phyloP scores from a whole-genome alignment of 768 basidiomycete genomes.

The Boletus vermiculosoides region DNA sequence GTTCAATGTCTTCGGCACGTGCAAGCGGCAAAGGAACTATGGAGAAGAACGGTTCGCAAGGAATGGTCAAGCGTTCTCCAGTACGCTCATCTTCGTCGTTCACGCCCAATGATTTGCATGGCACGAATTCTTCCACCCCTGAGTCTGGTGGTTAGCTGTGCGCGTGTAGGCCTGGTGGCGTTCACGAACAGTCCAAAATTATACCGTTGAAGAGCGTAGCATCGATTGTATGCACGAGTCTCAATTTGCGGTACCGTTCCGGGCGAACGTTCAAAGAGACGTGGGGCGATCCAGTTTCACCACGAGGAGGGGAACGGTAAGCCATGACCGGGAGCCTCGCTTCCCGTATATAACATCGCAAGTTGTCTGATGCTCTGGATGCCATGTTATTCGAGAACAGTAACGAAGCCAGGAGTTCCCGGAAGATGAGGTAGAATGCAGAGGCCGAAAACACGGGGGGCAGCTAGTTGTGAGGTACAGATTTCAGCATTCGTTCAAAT shows the following conservation, averaged over 20 bases:
- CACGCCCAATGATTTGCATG: conserved; percentile 34
- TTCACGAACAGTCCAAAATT: conserved; percentile 40
- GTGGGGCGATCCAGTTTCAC: conserved; percentile 23
- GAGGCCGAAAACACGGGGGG: background rate
- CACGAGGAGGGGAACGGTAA: conserved; percentile 35
- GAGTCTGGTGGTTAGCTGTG: conserved; percentile 7
- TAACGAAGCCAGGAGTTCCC: background rate
- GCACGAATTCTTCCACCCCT: conserved; percentile 43
- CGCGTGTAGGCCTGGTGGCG: background rate
- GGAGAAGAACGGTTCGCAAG: conserved; percentile 40
- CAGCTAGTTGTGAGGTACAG: background rate
- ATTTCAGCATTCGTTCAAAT: background rate
- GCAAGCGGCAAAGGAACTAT: conserved; percentile 35
- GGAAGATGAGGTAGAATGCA: background rate
- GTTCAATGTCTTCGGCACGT: conserved; percentile 41
- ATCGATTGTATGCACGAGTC: conserved; percentile 41
- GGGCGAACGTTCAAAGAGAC: conserved; percentile 40
- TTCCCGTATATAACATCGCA: conserved; percentile 47
- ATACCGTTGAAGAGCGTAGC: conserved; percentile 31
- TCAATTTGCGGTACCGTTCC: conserved; percentile 52
- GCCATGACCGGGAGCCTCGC: conserved; percentile 46
- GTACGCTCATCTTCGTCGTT: conserved; percentile 40
- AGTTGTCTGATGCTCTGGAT: conserved; percentile 39
- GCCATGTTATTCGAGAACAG: conserved; percentile 19
- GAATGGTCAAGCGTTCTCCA: conserved; percentile 44